Evolutionary conservation across 1,139 yeast genomes (phyloP), one percentile per base, ranked within the genome.

Genomic region (Zygosaccharomyces pseudobailii): DNA sequence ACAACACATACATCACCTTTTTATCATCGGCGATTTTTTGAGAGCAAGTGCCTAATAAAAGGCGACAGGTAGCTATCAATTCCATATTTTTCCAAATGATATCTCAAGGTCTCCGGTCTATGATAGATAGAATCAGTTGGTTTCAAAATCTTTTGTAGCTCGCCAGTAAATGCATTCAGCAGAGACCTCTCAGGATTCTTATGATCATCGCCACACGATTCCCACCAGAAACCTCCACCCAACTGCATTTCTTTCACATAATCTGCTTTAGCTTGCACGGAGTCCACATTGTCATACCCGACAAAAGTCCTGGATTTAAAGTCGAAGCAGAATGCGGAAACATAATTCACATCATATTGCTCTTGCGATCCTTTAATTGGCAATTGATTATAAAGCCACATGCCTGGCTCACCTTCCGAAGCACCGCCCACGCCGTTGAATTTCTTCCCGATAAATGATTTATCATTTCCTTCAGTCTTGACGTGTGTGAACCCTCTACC

Each of bases 211-310:
- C 95, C 96, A 46, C 83, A 74, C 0, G 95, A 84, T 59, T 89
- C 96, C 97, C 97, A 92, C 84, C 88, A 89, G 81, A 92, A 82
- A 0, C 87, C 96, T 0, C 97, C 97, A 0, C 84, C 95, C 6
- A 88, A 69, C 0, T 69, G 59, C 5, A 71, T 68, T 40, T 67
- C 59, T 24, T 54, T 57, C 6, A 83, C 79, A 56, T 79, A 89
- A 27, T 69, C 60, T 0, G 89, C 90, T 62, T 92, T 92, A 24
- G 63, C 60, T 7, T 66, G 59, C 1, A 78, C 78, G 1, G 84
- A 74, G 8, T 72, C 71, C 0, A 70, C 70, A 53, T 79, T 84
- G 62, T 92, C 98, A 64, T 84, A 90, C 1, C 78, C 73, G 3
- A 84, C 73, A 41, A 87, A 70, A 0, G 72, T 67, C 22, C 67